Percentiles rank a stretch among this genome's conserved stretches.
These are phyloP conservation scores for Exophiala sp. DNA, from an alignment of 2,329 filamentous ascomycete species.

Conservation along the genomic window DNA sequence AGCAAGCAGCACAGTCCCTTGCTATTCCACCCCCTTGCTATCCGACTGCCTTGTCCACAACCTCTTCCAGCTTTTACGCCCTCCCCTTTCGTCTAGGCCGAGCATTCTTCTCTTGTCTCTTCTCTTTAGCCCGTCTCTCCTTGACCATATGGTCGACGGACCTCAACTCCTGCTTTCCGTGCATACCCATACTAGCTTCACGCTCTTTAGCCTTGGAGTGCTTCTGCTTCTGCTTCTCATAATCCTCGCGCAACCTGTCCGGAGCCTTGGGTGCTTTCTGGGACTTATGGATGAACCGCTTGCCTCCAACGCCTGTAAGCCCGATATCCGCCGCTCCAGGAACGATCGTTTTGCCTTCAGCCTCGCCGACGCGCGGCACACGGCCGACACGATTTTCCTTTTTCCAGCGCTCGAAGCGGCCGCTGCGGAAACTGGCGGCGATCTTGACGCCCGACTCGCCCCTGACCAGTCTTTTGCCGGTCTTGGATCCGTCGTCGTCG, in stretches of 20 bases:
- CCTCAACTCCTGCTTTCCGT: slow-evolving; percentile 42
- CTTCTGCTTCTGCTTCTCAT: slow-evolving; percentile 81
- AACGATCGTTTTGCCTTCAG: slow-evolving; percentile 50
- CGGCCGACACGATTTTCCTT: slow-evolving; percentile 74
- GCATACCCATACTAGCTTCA: slow-evolving; percentile 29
- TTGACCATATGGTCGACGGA: slow-evolving; percentile 78
- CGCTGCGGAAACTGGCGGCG: slow-evolving; percentile 84
- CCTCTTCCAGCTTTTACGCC: neutral
- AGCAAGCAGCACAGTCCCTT: no score
- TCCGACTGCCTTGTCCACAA: no score
- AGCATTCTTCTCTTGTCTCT: slow-evolving; percentile 79
- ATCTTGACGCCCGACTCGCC: slow-evolving; percentile 96
- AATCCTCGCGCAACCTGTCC: slow-evolving; percentile 88
- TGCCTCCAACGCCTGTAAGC: slow-evolving; percentile 36
- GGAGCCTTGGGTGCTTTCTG: slow-evolving; percentile 87
- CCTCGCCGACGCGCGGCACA: slow-evolving; percentile 75
- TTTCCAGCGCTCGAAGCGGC: slow-evolving; percentile 89
- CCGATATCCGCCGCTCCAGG: neutral
- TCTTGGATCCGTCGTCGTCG: slow-evolving; percentile 79
- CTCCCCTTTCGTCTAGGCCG: slow-evolving; percentile 48
- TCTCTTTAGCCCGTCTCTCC: slow-evolving; percentile 69
- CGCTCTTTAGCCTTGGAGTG: slow-evolving; percentile 79
- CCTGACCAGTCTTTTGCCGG: slow-evolving; percentile 64
- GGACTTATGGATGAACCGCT: slow-evolving; percentile 76
- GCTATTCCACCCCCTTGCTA: no score